Evolutionary conservation across 2,329 filamentous ascomycete genomes (phyloP).

Genomic region (Fusarium luffae): DNA sequence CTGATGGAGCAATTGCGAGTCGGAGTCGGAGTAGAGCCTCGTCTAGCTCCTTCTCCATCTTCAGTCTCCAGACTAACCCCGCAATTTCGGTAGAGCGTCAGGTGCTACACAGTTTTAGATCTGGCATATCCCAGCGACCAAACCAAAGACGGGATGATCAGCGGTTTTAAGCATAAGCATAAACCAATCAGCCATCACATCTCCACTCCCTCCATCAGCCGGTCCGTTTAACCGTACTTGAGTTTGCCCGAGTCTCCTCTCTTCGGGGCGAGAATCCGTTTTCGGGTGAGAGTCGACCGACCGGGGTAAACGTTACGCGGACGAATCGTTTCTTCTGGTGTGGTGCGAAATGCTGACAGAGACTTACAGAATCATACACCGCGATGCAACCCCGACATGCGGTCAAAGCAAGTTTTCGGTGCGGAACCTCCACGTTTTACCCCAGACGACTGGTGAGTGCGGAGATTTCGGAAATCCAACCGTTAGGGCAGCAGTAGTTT

Average conservation of each 20-base stretch:
- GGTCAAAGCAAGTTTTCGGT: slow-evolving; percentile 12
- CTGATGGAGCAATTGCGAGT: background rate
- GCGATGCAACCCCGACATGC: slow-evolving; percentile 13
- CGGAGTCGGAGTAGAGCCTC: background rate
- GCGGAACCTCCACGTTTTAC: slow-evolving; percentile 29
- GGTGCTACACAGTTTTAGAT: slow-evolving; percentile 11
- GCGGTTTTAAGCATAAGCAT: slow-evolving; percentile 31
- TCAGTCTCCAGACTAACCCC: slow-evolving; percentile 7
- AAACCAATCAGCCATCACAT: background rate
- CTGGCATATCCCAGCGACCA: slow-evolving; percentile 14
- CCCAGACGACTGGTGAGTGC: slow-evolving; percentile 24
- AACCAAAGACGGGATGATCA: slow-evolving; percentile 17
- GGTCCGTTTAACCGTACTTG: slow-evolving; percentile 35
- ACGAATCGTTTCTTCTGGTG: slow-evolving; percentile 10
- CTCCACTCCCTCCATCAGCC: slow-evolving; percentile 19
- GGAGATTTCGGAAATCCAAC: slow-evolving; percentile 25
- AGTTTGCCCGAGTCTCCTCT: slow-evolving; percentile 11
- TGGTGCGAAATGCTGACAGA: slow-evolving; percentile 7
- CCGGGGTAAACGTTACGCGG: background rate
- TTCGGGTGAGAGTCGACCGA: slow-evolving; percentile 10
- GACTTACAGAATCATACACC: slow-evolving; percentile 10
- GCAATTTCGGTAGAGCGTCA: slow-evolving; percentile 14
- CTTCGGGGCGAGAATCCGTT: slow-evolving; percentile 26
- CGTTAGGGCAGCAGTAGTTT: slow-evolving; percentile 3
- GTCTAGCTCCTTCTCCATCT: background rate